These are phyloP conservation scores for Phoenix roebelenii DNA, from an alignment of 176 grass and related monocot species.

Conservation along the genomic window DNA sequence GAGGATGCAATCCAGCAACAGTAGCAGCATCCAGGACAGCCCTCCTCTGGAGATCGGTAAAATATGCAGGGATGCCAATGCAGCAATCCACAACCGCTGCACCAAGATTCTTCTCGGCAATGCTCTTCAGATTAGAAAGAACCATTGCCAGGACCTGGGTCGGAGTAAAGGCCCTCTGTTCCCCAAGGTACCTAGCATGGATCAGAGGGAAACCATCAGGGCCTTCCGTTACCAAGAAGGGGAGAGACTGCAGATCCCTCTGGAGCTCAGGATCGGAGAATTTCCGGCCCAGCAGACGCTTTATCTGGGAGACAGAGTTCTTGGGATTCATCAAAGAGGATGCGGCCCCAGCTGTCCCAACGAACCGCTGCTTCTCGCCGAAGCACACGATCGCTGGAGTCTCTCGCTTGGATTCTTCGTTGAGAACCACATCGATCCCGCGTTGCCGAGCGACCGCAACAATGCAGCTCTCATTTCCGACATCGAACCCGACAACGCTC, in stretches of 20 bases:
- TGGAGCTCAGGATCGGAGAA: constrained; percentile 72
- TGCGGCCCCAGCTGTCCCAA: constrained; percentile 60
- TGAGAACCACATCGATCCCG: constrained; percentile 84
- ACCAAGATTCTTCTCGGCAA: constrained; percentile 74
- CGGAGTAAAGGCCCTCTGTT: constrained; percentile 55
- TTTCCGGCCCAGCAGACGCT: constrained; percentile 61
- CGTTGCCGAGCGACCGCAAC: constrained; percentile 72
- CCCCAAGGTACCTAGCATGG: constrained; percentile 47
- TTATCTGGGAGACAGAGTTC: constrained; percentile 88
- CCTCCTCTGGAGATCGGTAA: constrained; percentile 71
- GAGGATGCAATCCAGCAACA: constrained; percentile 58
- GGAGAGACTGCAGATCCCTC: constrained; percentile 45
- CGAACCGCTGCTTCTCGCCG: constrained; percentile 87
- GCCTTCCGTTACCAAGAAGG: constrained; percentile 45
- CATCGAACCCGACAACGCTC: constrained; percentile 90
- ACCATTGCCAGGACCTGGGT: constrained; percentile 82
- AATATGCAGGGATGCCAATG: constrained; percentile 80
- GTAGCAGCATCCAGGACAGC: constrained; percentile 69
- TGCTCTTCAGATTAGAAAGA: constrained; percentile 61
- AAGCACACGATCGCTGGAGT: constrained; percentile 87
- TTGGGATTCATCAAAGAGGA: constrained; percentile 78
- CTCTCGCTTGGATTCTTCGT: constrained; percentile 92
- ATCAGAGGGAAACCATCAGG: constrained; percentile 66
- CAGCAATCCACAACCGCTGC: constrained; percentile 65
- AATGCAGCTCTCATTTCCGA: constrained; percentile 93